Evolutionary conservation across 78 protist genomes (phyloP), one percentile per base, ranked within the genome.

Genomic region (Parvularia atlantis): DNA sequence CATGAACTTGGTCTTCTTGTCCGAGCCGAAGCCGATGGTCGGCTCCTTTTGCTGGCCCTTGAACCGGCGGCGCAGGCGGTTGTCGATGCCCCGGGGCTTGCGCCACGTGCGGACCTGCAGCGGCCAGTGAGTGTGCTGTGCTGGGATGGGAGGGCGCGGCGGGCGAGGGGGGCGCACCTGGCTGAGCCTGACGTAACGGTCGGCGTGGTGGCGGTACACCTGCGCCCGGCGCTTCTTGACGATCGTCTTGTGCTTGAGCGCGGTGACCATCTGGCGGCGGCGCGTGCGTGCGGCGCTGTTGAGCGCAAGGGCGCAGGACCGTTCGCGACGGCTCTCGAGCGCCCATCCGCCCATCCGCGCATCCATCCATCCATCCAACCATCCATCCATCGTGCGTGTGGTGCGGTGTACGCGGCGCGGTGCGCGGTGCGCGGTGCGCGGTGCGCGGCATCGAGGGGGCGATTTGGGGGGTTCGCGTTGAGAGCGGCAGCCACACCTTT

Each of bases 41-140:
- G 93, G 89, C 88, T 79, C 68, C 52, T 9, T 33, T 39, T 66
- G 68, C 69, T 67, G 44, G 40, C 99, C 99, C 65, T 80, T 66
- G 88, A 81, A 93, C 52, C 88, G 79, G 30, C 98, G 72, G 66
- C 99, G 93, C 56, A 90, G 82, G 75, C 92, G 76, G 80, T 65
- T 71, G 79, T 97, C 99, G 77, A 97, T 97, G 92, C 99, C 99
- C 44, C 69, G 57, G 60, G 96, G 96, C 73, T 58, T 71, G 59
- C 99, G 59, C 99, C 99, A 93, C 58, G 74, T 35, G 39, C n/a
- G n/a, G n/a, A n/a, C 39, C 91, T 87, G 48, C 76, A 56, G 66
- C 3, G 37, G 64, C 5, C 60, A 33, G 2, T 11, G 36, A 66
- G 24, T n/a, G 16, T 20, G 13, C 16, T 0, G 68, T 1, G 11